Evolutionary conservation across 2,329 filamentous ascomycete species (phyloP), one percentile per base, ranked within the genome.

Genomic region (Penicillium capsulatum): DNA sequence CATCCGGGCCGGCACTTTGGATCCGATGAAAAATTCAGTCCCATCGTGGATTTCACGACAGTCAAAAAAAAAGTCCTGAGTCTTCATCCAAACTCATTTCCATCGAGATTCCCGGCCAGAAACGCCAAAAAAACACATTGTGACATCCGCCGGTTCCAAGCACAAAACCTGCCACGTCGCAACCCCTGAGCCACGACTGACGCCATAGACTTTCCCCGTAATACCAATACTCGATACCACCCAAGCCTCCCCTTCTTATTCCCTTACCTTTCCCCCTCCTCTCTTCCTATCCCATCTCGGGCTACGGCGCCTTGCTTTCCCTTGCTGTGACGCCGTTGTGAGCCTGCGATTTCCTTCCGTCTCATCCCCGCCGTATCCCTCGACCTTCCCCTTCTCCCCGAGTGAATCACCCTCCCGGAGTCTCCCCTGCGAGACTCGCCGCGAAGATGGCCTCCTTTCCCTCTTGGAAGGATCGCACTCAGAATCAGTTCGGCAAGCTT

Each of bases 391-490:
- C 11, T 33, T 31, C 35, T 38, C 36, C 34, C 42, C 45, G 44
- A 44, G 47, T 46, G 38, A 50, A n/a, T n/a, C n/a, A n/a, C n/a
- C n/a, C n/a, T n/a, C 43, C 38, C 38, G 19, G 41, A 46, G 47
- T 47, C 45, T 56, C 47, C 20, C 31, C 31, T 31, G 38, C 46
- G 48, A 56, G 48, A 47, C 45, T 53, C 36, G 26, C 48, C 45
- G 53, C 52, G 42, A 55, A 57, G 38, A 65, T 66, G 60, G 63
- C 58, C 44, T 47, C 61, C 46, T 59, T 65, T 51, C 58, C 69
- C 24, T 67, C 68, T 42, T 71, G 69, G 69, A 71, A 70, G 60
- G 69, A 71, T 57, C 63, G 65, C 37, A 62, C 64, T 33, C 64
- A 67, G 38, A 62, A 61, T 38, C 65, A 69, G 45, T 61, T 69